phyloP scores from a whole-genome alignment of 768 basidiomycete species.

The Mycena haematopus region DNA sequence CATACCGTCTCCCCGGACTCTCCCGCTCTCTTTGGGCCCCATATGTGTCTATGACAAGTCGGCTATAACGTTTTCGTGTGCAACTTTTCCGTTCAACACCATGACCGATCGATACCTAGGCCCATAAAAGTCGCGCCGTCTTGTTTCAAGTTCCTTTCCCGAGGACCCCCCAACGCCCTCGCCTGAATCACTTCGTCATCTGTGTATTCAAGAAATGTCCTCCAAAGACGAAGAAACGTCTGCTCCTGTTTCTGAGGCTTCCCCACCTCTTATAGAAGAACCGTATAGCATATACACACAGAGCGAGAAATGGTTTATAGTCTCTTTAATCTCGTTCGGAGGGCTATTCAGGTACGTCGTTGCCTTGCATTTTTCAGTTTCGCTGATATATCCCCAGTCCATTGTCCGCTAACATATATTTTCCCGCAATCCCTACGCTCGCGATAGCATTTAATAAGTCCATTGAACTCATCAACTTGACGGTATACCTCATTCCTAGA shows the following conservation, averaged over 20 bases:
- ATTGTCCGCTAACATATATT: conserved; percentile 78
- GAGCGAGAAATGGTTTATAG: conserved; percentile 32
- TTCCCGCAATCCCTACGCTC: conserved; percentile 79
- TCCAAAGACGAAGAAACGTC: neutral
- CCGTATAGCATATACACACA: conserved; percentile 30
- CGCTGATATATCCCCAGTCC: conserved; percentile 47
- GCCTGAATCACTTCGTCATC: too few relatives aligned
- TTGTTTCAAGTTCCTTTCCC: conserved; percentile 1
- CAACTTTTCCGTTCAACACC: too few relatives aligned
- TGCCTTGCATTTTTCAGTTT: neutral
- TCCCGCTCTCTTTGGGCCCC: too few relatives aligned
- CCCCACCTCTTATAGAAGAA: neutral
- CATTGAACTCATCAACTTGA: conserved; percentile 77
- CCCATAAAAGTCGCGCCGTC: conserved; percentile 5
- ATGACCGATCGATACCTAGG: conserved; percentile 8
- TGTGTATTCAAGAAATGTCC: neutral
- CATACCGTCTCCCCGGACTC: too few relatives aligned
- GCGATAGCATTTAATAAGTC: conserved; percentile 68
- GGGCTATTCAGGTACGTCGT: conserved; percentile 29
- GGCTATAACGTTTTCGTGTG: too few relatives aligned
- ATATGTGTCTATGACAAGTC: too few relatives aligned
- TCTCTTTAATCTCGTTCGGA: conserved; percentile 29
- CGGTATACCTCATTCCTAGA: conserved; percentile 47
- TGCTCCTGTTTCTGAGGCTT: neutral
- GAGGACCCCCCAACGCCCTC: neutral